Conservation (phyloP, 2,329 filamentous ascomycete species). For the Didymella keratinophila region DNA sequence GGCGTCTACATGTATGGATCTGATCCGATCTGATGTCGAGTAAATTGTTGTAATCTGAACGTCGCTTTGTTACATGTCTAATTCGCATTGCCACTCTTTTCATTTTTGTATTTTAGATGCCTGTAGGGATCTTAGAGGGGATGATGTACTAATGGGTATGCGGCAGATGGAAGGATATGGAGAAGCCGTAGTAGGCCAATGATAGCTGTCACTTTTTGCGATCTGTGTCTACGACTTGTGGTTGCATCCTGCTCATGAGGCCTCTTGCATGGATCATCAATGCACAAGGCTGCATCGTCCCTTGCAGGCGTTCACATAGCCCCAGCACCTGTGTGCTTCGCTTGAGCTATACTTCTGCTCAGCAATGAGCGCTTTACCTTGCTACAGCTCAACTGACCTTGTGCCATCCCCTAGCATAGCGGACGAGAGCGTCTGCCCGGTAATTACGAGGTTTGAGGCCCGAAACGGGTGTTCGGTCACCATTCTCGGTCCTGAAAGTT, state of each 20-base stretch:
- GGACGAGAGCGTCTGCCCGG: neutral
- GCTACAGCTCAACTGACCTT: neutral
- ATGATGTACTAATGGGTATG: slow-evolving; percentile 17
- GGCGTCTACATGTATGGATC: slow-evolving; percentile 21
- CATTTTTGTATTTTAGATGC: slow-evolving; percentile 36
- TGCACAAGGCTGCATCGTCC: neutral
- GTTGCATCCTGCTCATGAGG: too few species aligned
- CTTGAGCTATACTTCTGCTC: neutral
- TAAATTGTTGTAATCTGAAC: slow-evolving; percentile 37
- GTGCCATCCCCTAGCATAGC: neutral
- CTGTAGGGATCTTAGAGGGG: slow-evolving; percentile 27
- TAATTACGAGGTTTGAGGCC: neutral
- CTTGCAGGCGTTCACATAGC: neutral
- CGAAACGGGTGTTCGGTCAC: neutral
- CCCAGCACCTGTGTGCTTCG: neutral
- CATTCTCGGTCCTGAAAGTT: neutral
- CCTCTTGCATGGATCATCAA: neutral
- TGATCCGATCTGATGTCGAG: slow-evolving; percentile 26
- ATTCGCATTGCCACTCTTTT: slow-evolving; percentile 29
- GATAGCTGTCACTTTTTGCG: slow-evolving; percentile 8
- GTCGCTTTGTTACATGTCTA: slow-evolving; percentile 22
- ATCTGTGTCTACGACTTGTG: too few species aligned
- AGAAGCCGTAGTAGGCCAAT: slow-evolving; percentile 5
- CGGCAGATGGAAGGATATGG: slow-evolving; percentile 1
- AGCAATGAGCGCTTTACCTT: neutral